A percentile compares a stretch with the other conserved stretches of the same genome.
Conservation (phyloP, 192 early-diverging fungal species). For the Dispira simplex region DNA sequence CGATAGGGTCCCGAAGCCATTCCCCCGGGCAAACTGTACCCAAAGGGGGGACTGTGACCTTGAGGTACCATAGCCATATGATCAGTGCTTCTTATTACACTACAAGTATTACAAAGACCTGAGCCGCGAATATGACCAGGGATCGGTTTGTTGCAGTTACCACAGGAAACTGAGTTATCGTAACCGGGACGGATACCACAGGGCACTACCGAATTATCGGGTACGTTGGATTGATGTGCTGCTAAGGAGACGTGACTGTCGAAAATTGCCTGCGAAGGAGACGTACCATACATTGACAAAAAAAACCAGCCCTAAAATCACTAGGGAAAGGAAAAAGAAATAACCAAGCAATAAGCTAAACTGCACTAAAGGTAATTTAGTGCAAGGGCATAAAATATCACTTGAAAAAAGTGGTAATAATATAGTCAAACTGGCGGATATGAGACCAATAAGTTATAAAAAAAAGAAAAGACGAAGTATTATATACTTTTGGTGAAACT, state of each 20-base stretch:
- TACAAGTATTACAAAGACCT: background rate
- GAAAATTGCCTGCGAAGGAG: background rate
- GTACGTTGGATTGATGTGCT: background rate
- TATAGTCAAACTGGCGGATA: background rate
- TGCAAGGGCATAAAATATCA: background rate
- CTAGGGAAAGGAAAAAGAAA: background rate
- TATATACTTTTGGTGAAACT: no score
- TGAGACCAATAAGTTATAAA: no score
- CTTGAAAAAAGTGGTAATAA: background rate
- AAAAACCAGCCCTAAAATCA: background rate
- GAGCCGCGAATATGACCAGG: background rate
- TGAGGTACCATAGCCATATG: background rate
- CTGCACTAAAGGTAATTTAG: background rate
- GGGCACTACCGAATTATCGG: background rate
- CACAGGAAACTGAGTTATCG: background rate
- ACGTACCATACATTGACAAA: background rate
- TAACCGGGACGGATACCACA: background rate
- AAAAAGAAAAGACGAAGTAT: no score
- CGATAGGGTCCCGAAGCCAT: no score
- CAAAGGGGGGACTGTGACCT: no score
- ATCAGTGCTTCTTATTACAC: background rate
- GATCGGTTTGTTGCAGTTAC: background rate
- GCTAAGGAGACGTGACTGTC: background rate
- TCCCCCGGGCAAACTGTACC: no score
- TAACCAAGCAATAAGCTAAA: background rate